These are phyloP conservation scores for Butyriboletus loyo DNA, from an alignment of 768 basidiomycete genomes.

Conservation along the genomic window DNA sequence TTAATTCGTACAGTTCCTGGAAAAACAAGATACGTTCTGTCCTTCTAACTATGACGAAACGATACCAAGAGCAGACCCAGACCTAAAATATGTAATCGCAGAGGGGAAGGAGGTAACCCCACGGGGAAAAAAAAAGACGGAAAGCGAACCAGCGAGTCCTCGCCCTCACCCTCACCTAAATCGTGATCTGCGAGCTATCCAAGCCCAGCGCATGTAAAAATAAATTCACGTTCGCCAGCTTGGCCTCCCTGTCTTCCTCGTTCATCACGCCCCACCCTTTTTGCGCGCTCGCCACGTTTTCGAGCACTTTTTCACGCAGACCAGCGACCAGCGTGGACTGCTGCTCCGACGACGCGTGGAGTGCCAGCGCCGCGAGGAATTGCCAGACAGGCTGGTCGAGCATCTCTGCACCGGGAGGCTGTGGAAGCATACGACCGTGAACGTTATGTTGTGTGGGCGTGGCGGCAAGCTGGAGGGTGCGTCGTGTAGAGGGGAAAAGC, in stretches of 20 bases:
- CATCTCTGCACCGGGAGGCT: slow-evolving; percentile 51
- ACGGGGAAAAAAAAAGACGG: no score
- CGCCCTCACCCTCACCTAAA: slow-evolving; percentile 22
- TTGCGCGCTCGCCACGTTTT: slow-evolving; percentile 78
- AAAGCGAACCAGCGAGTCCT: background rate
- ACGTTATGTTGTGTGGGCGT: slow-evolving; percentile 33
- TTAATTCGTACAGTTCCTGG: slow-evolving; percentile 17
- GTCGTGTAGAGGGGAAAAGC: slow-evolving; percentile 90
- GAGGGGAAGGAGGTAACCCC: no score
- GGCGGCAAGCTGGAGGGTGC: slow-evolving; percentile 41
- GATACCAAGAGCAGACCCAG: slow-evolving; percentile 3
- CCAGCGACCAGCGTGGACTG: slow-evolving; percentile 84
- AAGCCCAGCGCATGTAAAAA: slow-evolving; percentile 79
- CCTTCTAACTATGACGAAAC: slow-evolving; percentile 14
- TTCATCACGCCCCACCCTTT: slow-evolving; percentile 64
- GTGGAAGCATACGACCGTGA: slow-evolving; percentile 62
- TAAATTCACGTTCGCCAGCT: slow-evolving; percentile 90
- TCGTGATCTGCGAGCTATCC: slow-evolving; percentile 69
- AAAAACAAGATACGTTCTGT: slow-evolving; percentile 18
- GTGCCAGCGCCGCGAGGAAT: slow-evolving; percentile 84
- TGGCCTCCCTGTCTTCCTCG: slow-evolving; percentile 72
- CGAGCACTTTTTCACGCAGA: slow-evolving; percentile 90
- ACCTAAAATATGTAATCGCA: slow-evolving; percentile 1
- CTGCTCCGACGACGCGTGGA: slow-evolving; percentile 81
- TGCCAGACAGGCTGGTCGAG: slow-evolving; percentile 94